Evolutionary conservation across 768 basidiomycete genomes (phyloP).

Genomic region (Termitomyces sp.): DNA sequence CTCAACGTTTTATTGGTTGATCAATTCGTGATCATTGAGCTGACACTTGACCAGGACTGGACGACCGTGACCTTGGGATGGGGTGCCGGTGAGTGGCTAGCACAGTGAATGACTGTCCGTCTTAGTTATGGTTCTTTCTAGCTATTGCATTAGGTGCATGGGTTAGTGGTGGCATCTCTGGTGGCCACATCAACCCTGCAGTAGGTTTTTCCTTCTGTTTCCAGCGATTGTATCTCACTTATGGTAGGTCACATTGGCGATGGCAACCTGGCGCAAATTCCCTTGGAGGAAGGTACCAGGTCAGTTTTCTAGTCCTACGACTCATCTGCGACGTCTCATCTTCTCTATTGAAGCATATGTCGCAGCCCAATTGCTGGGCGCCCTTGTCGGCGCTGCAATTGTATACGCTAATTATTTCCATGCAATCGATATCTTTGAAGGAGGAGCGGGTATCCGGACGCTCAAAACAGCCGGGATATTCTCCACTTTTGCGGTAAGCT

Average conservation of each 20-base stretch:
- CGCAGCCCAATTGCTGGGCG: conserved; percentile 59
- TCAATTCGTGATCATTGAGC: background rate
- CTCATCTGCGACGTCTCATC: background rate
- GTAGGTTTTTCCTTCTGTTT: conserved; percentile 13
- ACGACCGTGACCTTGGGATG: conserved; percentile 38
- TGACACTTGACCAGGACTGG: conserved; percentile 24
- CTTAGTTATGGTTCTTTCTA: conserved; percentile 6
- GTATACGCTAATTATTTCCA: conserved; percentile 65
- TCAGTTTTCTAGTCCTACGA: conserved; percentile 6
- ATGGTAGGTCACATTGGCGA: conserved; percentile 51
- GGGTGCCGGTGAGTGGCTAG: conserved; percentile 28
- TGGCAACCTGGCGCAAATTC: conserved; percentile 59
- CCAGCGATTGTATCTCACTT: background rate
- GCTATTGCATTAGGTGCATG: conserved; percentile 43
- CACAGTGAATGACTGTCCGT: background rate
- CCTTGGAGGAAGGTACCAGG: conserved; percentile 67
- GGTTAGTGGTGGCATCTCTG: conserved; percentile 42
- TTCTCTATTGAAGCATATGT: conserved; percentile 34
- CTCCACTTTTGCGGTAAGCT: conserved; percentile 53
- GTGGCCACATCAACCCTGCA: conserved; percentile 40
- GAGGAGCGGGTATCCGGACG: conserved; percentile 46
- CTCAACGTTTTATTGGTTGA: too few species aligned
- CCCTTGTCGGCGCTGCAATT: conserved; percentile 48
- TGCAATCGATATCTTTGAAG: conserved; percentile 61
- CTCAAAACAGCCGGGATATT: conserved; percentile 53